These are phyloP conservation scores for Solanum pinnatisectum DNA, from an alignment of 257 asterid species.

Conservation along the genomic window DNA sequence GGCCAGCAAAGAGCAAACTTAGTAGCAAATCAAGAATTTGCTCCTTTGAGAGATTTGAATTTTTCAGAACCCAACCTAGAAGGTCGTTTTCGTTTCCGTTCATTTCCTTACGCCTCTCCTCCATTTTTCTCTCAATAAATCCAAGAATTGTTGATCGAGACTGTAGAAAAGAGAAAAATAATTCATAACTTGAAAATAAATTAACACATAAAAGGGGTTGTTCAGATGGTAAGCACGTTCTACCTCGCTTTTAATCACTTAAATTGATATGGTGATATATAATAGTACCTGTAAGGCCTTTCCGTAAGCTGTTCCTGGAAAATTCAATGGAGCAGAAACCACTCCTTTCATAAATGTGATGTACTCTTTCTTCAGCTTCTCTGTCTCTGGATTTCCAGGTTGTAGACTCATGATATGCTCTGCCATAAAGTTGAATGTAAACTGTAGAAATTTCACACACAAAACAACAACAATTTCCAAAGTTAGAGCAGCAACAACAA, in stretches of 20 bases:
- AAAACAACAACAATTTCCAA: neutral
- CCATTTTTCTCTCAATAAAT: slow-evolving; percentile 68
- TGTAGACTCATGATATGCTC: slow-evolving; percentile 84
- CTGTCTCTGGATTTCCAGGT: slow-evolving; percentile 72
- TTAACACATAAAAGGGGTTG: neutral
- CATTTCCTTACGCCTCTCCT: slow-evolving; percentile 37
- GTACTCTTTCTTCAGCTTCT: slow-evolving; percentile 67
- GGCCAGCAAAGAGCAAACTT: slow-evolving; percentile 84
- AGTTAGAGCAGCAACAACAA: neutral
- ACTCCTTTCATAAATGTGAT: slow-evolving; percentile 96
- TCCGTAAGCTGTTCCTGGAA: slow-evolving; percentile 93
- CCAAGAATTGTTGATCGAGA: slow-evolving; percentile 73
- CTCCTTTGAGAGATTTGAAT: slow-evolving; percentile 69
- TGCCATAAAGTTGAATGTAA: slow-evolving; percentile 88
- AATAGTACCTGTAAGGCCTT: slow-evolving; percentile 53
- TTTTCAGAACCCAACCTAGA: slow-evolving; percentile 76
- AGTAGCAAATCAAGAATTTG: slow-evolving; percentile 72
- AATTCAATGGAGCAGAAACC: slow-evolving; percentile 81
- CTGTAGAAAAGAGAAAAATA: slow-evolving; percentile 11
- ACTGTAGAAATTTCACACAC: slow-evolving; percentile 24
- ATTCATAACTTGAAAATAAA: neutral
- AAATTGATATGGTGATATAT: neutral
- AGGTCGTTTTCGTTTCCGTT: slow-evolving; percentile 45
- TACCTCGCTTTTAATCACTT: neutral
- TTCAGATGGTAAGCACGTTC: neutral